Conservation (phyloP, 768 basidiomycete species). For the Hemileccinum rubropunctum region DNA sequence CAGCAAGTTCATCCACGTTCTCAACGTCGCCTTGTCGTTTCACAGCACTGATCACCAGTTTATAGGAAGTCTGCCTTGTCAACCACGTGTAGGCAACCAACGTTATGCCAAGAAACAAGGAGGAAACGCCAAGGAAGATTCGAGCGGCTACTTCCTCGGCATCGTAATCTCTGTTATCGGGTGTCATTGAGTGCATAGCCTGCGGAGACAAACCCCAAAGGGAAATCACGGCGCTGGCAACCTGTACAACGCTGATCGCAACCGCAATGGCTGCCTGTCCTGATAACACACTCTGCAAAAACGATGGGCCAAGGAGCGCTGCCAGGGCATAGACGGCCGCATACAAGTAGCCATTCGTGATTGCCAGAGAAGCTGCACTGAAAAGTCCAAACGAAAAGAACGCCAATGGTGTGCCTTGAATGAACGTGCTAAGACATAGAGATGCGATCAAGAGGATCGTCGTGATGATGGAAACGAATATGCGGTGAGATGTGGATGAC, state of each 20-base stretch:
- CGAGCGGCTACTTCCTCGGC: constrained; percentile 65
- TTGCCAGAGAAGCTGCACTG: constrained; percentile 59
- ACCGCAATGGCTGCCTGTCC: constrained; percentile 84
- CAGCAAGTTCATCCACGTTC: constrained; percentile 23
- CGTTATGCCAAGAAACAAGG: constrained; percentile 57
- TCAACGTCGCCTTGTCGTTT: constrained; percentile 35
- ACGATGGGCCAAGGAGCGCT: constrained; percentile 68
- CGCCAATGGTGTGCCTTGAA: constrained; percentile 45
- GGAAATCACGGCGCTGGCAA: constrained; percentile 58
- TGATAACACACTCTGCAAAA: constrained; percentile 71
- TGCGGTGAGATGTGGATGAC: constrained; percentile 57
- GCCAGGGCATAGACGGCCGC: constrained; percentile 73
- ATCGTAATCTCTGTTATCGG: constrained; percentile 11
- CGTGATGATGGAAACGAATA: constrained; percentile 46
- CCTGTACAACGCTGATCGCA: constrained; percentile 69
- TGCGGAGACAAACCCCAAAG: constrained; percentile 41
- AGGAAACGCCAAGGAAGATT: constrained; percentile 66
- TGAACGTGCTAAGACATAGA: constrained; percentile 62
- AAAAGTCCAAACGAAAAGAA: constrained; percentile 69
- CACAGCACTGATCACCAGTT: constrained; percentile 45
- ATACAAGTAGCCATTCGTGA: constrained; percentile 69
- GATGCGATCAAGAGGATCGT: constrained; percentile 54
- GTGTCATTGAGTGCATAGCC: neutral
- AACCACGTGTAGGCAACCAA: constrained; percentile 55
- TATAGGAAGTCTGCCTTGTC: constrained; percentile 53